Conservation (phyloP, 805 yeast species). For the Martiniozyma abietophila region DNA sequence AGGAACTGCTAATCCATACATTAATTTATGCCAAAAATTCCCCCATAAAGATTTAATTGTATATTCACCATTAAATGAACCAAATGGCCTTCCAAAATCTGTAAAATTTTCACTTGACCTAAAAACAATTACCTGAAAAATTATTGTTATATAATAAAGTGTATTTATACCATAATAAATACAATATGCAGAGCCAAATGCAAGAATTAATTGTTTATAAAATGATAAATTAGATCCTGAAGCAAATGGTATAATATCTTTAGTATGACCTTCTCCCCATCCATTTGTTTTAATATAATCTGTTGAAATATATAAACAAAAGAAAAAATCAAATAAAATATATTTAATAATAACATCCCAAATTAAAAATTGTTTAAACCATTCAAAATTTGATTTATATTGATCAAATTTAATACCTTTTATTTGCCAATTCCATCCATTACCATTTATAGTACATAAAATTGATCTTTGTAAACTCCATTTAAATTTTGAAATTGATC, state of each 20-base stretch:
- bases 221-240: constrained; percentile 7
- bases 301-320: constrained; percentile 8
- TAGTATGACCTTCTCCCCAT: constrained; percentile 8
- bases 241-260: not conserved
- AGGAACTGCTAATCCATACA: constrained; percentile 13
- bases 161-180: constrained; percentile 9
- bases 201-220: constrained; percentile 24
- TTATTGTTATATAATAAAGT: constrained; percentile 2
- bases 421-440: constrained; percentile 15
- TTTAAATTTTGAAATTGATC: constrained; percentile 7
- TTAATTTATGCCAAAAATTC: constrained; percentile 13
- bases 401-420: not conserved
- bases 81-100: constrained; percentile 14
- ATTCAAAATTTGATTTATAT: not conserved
- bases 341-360: constrained; percentile 2
- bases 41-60: constrained; percentile 14
- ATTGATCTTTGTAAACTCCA: constrained; percentile 12
- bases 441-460: constrained; percentile 9
- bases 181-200: constrained; percentile 28
- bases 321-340: constrained; percentile 8
- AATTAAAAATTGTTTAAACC: constrained; percentile 1
- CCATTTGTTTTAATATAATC: constrained; percentile 9
- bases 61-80: constrained; percentile 7
- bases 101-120: not conserved
- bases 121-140: constrained; percentile 2